Conservation (phyloP, 192 early-diverging fungal genomes). For the Physocladia obscura region DNA sequence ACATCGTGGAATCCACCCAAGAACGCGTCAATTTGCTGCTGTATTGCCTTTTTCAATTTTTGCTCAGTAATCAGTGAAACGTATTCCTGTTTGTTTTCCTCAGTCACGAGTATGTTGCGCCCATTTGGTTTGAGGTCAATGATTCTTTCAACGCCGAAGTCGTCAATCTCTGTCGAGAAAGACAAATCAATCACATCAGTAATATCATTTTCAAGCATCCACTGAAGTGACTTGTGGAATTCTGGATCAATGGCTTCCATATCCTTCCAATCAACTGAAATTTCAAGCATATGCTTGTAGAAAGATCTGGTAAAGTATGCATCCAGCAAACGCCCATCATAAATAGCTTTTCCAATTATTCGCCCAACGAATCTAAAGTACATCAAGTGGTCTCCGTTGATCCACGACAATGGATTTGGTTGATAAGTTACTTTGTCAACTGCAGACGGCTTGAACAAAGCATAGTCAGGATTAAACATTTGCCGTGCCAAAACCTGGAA, state of each 20-base stretch:
- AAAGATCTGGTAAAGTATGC: constrained; percentile 98
- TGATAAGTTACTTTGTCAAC: constrained; percentile 96
- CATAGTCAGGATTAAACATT: constrained; percentile 98
- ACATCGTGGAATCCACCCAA: constrained; percentile 93
- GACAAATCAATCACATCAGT: constrained; percentile 92
- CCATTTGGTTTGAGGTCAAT: constrained; percentile 89
- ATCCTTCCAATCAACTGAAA: constrained; percentile 92
- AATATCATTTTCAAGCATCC: constrained; percentile 97
- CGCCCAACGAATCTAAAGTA: constrained; percentile 99
- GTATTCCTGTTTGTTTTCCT: constrained; percentile 96
- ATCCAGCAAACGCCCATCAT: constrained; percentile 90
- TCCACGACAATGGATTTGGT: constrained; percentile 88
- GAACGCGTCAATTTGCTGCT: constrained; percentile 93
- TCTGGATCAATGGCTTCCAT: constrained; percentile 97
- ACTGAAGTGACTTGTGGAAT: constrained; percentile 95
- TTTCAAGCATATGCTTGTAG: constrained; percentile 95
- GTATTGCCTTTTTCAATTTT: constrained; percentile 84
- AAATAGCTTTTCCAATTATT: constrained; percentile 99
- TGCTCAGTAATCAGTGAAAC: constrained; percentile 92
- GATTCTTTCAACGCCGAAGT: constrained; percentile 84
- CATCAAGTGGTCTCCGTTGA: constrained; percentile 89
- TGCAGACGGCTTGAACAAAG: constrained; percentile 94
- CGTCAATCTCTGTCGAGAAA: constrained; percentile 89
- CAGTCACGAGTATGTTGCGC: constrained; percentile 84
- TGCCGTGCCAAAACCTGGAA: constrained; percentile 94